A percentile compares a stretch with the other conserved stretches of the same genome.
Evolutionary conservation across 1,284 basidiomycete genomes (phyloP).

Genomic region (Moniliophthora roreri): DNA sequence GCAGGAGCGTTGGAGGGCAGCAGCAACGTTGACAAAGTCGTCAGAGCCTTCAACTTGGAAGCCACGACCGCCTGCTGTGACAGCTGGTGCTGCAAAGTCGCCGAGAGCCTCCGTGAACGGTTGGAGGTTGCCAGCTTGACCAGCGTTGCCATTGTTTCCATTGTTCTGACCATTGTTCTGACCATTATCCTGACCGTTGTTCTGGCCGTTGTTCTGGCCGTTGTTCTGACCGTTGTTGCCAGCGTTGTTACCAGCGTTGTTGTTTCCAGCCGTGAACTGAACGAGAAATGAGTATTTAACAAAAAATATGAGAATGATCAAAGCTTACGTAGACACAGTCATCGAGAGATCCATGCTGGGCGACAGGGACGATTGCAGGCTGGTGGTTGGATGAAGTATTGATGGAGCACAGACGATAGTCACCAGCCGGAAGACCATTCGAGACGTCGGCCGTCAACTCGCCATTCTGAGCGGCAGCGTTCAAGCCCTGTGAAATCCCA

Average conservation of each 20-base stretch:
- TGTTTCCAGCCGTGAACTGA: background rate
- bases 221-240: background rate
- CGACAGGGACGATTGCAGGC: slow-evolving; percentile 61
- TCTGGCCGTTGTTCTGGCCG: background rate
- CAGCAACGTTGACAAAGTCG: too few relatives aligned
- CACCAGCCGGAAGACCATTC: slow-evolving; percentile 56
- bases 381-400: slow-evolving; percentile 65
- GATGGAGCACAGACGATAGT: slow-evolving; percentile 61
- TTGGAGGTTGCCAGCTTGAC: too few relatives aligned
- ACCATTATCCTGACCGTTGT: background rate
- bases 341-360: slow-evolving; percentile 37
- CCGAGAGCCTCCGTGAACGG: too few relatives aligned
- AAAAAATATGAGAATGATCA: background rate
- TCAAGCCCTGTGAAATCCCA: slow-evolving; percentile 40
- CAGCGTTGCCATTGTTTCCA: background rate
- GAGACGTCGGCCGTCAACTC: slow-evolving; percentile 52
- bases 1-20: too few relatives aligned
- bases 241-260: background rate
- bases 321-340: slow-evolving; percentile 46
- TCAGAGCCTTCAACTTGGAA: too few relatives aligned
- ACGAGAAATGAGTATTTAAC: background rate
- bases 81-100: too few relatives aligned
- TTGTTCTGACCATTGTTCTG: background rate
- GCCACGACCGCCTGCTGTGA: too few relatives aligned
- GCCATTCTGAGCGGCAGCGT: slow-evolving; percentile 47